A percentile compares a stretch with the other conserved stretches of the same genome.
Evolutionary conservation across 257 asterid genomes (phyloP).

Genomic region (Solanum appendiculatum): DNA sequence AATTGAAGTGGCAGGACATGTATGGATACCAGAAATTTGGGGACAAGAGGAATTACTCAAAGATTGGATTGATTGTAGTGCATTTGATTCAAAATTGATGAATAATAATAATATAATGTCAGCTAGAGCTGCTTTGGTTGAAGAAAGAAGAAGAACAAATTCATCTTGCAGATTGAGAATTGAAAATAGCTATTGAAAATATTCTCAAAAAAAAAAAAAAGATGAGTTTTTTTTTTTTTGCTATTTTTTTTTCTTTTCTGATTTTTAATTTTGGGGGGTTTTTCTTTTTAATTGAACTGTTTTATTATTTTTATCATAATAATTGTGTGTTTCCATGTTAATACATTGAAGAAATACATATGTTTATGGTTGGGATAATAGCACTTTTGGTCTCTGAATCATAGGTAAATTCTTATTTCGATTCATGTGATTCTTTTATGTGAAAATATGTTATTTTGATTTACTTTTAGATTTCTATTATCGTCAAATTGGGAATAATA

Average conservation of each 20-base stretch:
- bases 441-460: neutral
- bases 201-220: neutral
- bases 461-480: too few relatives aligned
- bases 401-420: neutral
- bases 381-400: neutral
- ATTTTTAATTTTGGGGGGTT: neutral
- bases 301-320: neutral
- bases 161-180: slow-evolving; percentile 20
- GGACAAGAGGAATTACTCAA: slow-evolving; percentile 66
- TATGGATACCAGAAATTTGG: slow-evolving; percentile 93
- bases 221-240: neutral
- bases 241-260: neutral
- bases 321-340: neutral
- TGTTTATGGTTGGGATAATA: neutral
- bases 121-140: slow-evolving; percentile 62
- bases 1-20: slow-evolving; percentile 72
- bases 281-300: neutral
- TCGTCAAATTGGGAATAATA: too few relatives aligned
- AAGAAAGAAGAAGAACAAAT: slow-evolving; percentile 31
- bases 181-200: slow-evolving; percentile 21
- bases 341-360: neutral
- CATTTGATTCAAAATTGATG: slow-evolving; percentile 50
- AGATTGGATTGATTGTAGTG: slow-evolving; percentile 71
- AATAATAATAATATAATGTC: slow-evolving; percentile 34
- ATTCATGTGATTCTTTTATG: neutral